Percentiles rank a stretch among this genome's conserved stretches.
These are phyloP conservation scores for Vitellaria paradoxa DNA, from an alignment of 179 eudicot genomes.

Conservation along the genomic window DNA sequence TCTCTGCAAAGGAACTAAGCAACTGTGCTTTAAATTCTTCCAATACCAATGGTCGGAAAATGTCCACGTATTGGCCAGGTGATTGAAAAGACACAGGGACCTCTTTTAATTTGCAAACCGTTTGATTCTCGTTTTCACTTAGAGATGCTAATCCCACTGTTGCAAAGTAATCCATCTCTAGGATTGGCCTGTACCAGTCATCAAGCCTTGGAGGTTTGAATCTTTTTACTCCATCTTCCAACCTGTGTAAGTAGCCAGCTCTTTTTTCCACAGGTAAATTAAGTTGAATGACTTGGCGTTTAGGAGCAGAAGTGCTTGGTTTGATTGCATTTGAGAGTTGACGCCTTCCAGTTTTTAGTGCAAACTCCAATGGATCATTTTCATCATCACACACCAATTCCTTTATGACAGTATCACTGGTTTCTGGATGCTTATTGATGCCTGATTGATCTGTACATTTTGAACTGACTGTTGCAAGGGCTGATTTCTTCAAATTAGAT, in stretches of 20 bases:
- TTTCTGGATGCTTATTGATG: constrained; percentile 24
- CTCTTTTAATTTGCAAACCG: constrained; percentile 56
- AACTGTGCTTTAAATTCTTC: constrained; percentile 99
- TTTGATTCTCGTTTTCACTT: constrained; percentile 41
- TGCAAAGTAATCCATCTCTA: constrained; percentile 83
- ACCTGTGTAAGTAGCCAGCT: constrained; percentile 49
- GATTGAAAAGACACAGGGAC: constrained; percentile 86
- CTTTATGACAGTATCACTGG: constrained; percentile 42
- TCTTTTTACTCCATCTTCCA: constrained; percentile 53
- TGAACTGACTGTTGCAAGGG: constrained; percentile 15
- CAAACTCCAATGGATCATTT: constrained; percentile 63
- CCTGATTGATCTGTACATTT: constrained; percentile 23
- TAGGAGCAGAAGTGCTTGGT: constrained; percentile 52
- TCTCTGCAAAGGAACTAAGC: constrained; percentile 74
- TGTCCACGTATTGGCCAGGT: constrained; percentile 72
- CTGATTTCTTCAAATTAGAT: constrained; percentile 22
- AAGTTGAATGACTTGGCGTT: constrained; percentile 89
- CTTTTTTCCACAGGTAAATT: constrained; percentile 54
- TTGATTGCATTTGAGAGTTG: constrained; percentile 43
- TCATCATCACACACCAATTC: constrained; percentile 58
- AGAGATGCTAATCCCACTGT: constrained; percentile 73
- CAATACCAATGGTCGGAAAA: constrained; percentile 84
- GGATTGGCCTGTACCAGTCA: constrained; percentile 83
- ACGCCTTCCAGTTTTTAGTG: constrained; percentile 60
- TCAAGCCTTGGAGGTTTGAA: constrained; percentile 85